Evolutionary conservation across 805 yeast genomes (phyloP).

Genomic region (Candida taoyuanica): DNA sequence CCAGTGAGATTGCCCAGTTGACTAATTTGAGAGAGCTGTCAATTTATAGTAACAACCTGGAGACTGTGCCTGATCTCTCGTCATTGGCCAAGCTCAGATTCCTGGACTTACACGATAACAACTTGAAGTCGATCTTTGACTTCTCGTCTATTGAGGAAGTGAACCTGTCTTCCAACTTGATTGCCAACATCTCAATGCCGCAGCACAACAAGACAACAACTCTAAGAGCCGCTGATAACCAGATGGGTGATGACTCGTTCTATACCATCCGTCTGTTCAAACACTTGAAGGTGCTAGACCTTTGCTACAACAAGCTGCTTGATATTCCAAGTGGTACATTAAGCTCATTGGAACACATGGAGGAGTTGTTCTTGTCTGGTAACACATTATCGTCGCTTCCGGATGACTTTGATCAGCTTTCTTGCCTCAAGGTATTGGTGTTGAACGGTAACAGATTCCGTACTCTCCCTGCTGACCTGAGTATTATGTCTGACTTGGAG

Average conservation of each 20-base stretch:
- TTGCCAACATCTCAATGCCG: conserved; percentile 33
- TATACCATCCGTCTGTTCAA: conserved; percentile 56
- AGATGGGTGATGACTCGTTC: conserved; percentile 72
- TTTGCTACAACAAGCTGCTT: conserved; percentile 78
- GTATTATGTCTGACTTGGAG: conserved; percentile 57
- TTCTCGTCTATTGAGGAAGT: conserved; percentile 38
- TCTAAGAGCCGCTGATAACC: conserved; percentile 76
- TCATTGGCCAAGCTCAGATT: conserved; percentile 52
- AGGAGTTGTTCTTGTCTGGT: conserved; percentile 75
- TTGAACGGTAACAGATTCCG: conserved; percentile 82
- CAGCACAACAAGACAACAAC: conserved; percentile 35
- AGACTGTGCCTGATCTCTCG: conserved; percentile 64
- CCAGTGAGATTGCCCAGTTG: conserved; percentile 57
- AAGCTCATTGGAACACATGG: conserved; percentile 48
- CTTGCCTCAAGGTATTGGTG: conserved; percentile 54
- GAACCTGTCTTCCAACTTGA: conserved; percentile 70
- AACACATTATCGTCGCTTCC: conserved; percentile 76
- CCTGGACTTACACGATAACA: conserved; percentile 81
- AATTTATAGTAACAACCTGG: conserved; percentile 68
- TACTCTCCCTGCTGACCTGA: conserved; percentile 83
- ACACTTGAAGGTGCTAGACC: conserved; percentile 58
- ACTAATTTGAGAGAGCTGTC: conserved; percentile 61
- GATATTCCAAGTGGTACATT: conserved; percentile 80
- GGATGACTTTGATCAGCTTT: conserved; percentile 68
- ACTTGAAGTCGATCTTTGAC: conserved; percentile 62